phyloP scores from a whole-genome alignment of 805 yeast species.

The Saccharomyces eubayanus region DNA sequence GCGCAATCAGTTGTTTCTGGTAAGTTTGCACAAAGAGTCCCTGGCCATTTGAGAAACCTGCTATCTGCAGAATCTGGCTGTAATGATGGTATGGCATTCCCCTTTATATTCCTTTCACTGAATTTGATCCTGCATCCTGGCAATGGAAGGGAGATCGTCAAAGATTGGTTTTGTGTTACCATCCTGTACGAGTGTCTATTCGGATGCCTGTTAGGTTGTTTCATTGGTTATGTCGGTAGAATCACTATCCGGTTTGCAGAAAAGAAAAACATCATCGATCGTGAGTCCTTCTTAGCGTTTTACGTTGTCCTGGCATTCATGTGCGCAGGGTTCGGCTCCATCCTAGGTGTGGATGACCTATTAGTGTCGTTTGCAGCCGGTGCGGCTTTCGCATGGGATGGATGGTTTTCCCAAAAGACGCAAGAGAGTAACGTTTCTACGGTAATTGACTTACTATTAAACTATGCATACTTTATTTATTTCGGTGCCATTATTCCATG shows the following conservation, averaged over 20 bases:
- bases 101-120: slow-evolving; percentile 68
- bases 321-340: slow-evolving; percentile 84
- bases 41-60: slow-evolving; percentile 82
- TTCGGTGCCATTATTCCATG: slow-evolving; percentile 90
- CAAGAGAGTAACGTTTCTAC: slow-evolving; percentile 83
- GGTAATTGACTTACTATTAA: slow-evolving; percentile 76
- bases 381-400: slow-evolving; percentile 90
- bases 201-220: slow-evolving; percentile 67
- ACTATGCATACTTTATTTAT: slow-evolving; percentile 80
- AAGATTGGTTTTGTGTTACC: slow-evolving; percentile 72
- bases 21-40: slow-evolving; percentile 81
- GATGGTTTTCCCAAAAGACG: slow-evolving; percentile 73
- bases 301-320: slow-evolving; percentile 73
- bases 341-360: slow-evolving; percentile 82
- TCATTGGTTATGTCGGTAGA: slow-evolving; percentile 64
- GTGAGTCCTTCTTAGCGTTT: slow-evolving; percentile 82
- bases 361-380: slow-evolving; percentile 89
- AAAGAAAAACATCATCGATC: slow-evolving; percentile 57
- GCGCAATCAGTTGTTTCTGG: slow-evolving; percentile 94
- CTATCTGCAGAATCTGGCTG: slow-evolving; percentile 81
- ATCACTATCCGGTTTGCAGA: slow-evolving; percentile 71
- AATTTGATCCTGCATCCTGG: slow-evolving; percentile 60
- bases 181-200: slow-evolving; percentile 73
- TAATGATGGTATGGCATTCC: slow-evolving; percentile 95
- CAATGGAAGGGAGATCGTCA: slow-evolving; percentile 57